These are phyloP conservation scores for Pelargonium myrrhifolium DNA, from an alignment of 441 rosid genomes.

Conservation along the genomic window DNA sequence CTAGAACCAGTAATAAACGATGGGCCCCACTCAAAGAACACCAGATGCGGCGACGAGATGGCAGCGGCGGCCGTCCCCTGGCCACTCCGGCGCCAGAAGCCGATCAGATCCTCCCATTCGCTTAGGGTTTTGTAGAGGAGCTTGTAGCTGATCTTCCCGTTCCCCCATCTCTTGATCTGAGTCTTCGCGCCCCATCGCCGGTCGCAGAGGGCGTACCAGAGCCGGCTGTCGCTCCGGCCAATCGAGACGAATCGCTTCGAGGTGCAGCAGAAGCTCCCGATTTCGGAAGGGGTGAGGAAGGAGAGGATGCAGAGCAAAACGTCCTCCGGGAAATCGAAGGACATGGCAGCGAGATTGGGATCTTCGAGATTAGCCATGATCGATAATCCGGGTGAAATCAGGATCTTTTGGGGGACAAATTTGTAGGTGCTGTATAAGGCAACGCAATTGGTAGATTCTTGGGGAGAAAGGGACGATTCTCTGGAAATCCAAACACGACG, in stretches of 20 bases:
- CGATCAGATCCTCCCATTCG: conserved; percentile 67
- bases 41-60: conserved; percentile 42
- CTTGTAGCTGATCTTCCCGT: conserved; percentile 47
- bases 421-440: too few relatives aligned
- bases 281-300: conserved; percentile 56
- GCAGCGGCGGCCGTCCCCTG: conserved; percentile 23
- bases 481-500: too few relatives aligned
- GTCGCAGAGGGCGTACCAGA: conserved; percentile 74
- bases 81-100: conserved; percentile 88
- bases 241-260: conserved; percentile 60
- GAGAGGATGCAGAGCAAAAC: conserved; percentile 73
- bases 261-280: conserved; percentile 70
- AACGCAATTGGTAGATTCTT: neutral
- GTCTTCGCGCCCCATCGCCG: conserved; percentile 73
- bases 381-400: conserved; percentile 13
- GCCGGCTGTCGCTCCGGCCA: conserved; percentile 45
- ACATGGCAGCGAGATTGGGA: conserved; percentile 15
- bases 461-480: neutral
- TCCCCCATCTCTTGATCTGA: conserved; percentile 66
- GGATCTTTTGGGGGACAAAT: neutral
- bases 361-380: conserved; percentile 20
- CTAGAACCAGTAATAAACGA: conserved; percentile 60
- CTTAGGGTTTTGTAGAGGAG: conserved; percentile 56
- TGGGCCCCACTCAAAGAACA: conserved; percentile 84
- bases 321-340: conserved; percentile 81